Evolutionary conservation across 192 early-diverging fungal genomes (phyloP), one percentile per base, ranked within the genome.

Genomic region (Geranomyces variabilis): DNA sequence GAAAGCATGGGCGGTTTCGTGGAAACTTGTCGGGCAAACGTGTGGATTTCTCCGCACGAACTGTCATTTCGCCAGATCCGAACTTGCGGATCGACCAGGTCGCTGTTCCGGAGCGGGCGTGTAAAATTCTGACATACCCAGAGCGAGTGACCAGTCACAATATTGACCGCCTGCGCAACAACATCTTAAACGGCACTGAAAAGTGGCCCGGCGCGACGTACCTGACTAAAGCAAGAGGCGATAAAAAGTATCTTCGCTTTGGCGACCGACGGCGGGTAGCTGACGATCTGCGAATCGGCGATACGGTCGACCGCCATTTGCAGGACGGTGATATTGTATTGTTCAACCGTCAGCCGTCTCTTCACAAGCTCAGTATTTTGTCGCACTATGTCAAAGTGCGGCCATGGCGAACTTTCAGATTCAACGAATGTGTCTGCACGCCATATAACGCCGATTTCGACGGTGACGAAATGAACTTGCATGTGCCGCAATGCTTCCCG

Each of bases 361-460:
- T 99, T 70, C 98, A 99, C 83, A 92, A 94, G 67, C 87, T 97
- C 61, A 90, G 88, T 77, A 98, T 98, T 71, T 96, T 99, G 96
- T 92, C 96, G 0, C 96, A 98, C 78, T 93, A 90, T 79, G 94
- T 83, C 30, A 93, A 93, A 61, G 87, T 98, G 30, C 90, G 92
- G 75, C 98, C 96, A 3, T 96, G 96, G 94, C 82, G 96, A 71
- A 99, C 98, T 9, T 94, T 98, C 85, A 91, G 96, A 58, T 97
- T 99, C 87, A 99, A 99, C 81, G 96, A 98, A 76, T 99, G 96
- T 87, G 96, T 97, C n/a, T 98, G 96, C 79, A 91, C 93, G 17
- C 98, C 96, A 33, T 99, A 98, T 76, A 99, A 99, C 78, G 98
- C 98, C 43, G 98, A 98, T 88, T 98, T 98, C 73, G 98, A 99